Conservation (phyloP, 495 filamentous ascomycete species). For the Amniculicola lignicola region DNA sequence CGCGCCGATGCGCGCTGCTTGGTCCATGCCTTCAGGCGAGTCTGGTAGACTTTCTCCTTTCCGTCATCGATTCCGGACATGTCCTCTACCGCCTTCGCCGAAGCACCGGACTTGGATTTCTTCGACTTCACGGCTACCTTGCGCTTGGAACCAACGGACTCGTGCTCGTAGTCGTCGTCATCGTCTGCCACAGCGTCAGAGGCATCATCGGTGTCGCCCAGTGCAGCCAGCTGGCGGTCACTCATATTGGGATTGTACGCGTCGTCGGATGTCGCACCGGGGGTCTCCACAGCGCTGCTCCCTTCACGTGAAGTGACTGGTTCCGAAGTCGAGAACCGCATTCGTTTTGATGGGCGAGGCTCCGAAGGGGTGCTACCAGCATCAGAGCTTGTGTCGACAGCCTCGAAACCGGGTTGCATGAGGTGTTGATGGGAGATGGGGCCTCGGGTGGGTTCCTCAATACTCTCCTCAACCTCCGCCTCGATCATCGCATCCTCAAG, state of each 20-base stretch:
- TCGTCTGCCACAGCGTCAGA: constrained; percentile 39
- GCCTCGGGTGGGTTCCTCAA: constrained; percentile 23
- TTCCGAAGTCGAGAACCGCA: constrained; percentile 17
- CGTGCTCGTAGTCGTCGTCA: constrained; percentile 48
- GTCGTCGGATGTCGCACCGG: constrained; percentile 32
- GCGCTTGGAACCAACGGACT: constrained; percentile 32
- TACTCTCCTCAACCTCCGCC: constrained; percentile 55
- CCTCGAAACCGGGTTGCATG: constrained; percentile 71
- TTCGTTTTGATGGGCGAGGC: constrained; percentile 45
- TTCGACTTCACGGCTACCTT: constrained; percentile 41
- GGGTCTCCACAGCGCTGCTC: constrained; percentile 15
- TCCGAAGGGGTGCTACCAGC: neutral
- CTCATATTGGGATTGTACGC: constrained; percentile 34
- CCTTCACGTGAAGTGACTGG: constrained; percentile 1
- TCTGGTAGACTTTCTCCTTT: constrained; percentile 78
- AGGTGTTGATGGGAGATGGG: constrained; percentile 75
- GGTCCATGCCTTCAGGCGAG: constrained; percentile 72
- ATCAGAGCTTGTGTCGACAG: constrained; percentile 43
- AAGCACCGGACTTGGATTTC: constrained; percentile 31
- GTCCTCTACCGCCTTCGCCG: constrained; percentile 58
- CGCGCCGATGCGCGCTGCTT: constrained; percentile 65
- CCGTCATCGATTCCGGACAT: constrained; percentile 83
- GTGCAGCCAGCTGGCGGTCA: constrained; percentile 30
- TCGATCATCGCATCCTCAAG: constrained; percentile 71
- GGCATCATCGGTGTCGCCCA: constrained; percentile 41